A percentile compares a stretch with the other conserved stretches of the same genome.
Conservation (phyloP, 331 rosid genomes). For the Malus hybrid region DNA sequence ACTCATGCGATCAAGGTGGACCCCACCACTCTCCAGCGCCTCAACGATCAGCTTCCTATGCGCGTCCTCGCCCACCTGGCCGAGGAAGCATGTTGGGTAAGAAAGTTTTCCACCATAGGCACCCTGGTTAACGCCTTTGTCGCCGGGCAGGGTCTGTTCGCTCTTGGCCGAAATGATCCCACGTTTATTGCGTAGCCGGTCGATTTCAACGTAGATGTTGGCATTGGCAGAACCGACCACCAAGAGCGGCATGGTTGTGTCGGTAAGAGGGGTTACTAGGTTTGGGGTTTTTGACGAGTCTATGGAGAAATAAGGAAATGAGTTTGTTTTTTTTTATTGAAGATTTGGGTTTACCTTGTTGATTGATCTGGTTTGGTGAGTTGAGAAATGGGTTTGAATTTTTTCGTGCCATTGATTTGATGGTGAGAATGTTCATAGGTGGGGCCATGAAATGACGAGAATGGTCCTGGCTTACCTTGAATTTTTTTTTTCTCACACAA, state of each 20-base stretch:
- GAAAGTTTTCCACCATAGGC: constrained; percentile 60
- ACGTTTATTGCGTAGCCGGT: constrained; percentile 56
- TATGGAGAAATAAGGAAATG: constrained; percentile 29
- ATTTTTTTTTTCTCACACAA: too few species aligned
- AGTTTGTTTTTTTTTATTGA: constrained; percentile 15
- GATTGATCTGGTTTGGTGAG: not conserved
- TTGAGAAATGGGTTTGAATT: not conserved
- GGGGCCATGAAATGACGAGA: too few species aligned
- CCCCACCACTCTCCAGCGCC: constrained; percentile 53
- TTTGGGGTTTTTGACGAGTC: constrained; percentile 23
- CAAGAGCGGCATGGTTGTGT: constrained; percentile 36
- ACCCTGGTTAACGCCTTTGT: constrained; percentile 86
- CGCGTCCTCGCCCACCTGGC: constrained; percentile 81
- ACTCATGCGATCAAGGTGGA: constrained; percentile 34
- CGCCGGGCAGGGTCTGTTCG: constrained; percentile 78
- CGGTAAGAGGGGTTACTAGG: constrained; percentile 16
- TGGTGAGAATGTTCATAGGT: constrained; percentile 20
- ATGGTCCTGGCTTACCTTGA: too few species aligned
- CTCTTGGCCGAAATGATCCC: constrained; percentile 68
- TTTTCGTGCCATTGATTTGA: constrained; percentile 18
- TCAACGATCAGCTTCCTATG: constrained; percentile 52
- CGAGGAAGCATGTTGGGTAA: constrained; percentile 73
- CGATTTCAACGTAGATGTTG: constrained; percentile 77
- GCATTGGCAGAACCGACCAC: constrained; percentile 92
- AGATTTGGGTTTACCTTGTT: constrained; percentile 22